Conservation (phyloP, 1,139 yeast genomes). For the Lodderomyces pseudojiufengensis region DNA sequence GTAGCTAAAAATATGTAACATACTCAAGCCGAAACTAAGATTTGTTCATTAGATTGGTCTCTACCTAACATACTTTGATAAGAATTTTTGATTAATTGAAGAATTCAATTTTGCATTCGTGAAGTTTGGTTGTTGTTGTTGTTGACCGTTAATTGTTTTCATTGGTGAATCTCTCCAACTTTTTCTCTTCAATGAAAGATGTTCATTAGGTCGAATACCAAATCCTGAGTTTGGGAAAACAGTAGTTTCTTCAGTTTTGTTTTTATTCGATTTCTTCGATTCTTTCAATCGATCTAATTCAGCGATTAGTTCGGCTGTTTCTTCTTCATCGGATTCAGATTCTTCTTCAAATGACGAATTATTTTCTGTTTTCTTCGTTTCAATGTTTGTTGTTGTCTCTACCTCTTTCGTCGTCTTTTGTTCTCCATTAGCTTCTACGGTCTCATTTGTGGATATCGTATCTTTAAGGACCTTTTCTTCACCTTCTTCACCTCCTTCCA, state of each 20-base stretch:
- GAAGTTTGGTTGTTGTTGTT: slow-evolving; percentile 18
- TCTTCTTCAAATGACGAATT: background rate
- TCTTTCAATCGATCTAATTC: slow-evolving; percentile 55
- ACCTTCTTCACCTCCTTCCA: background rate
- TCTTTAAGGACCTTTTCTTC: background rate
- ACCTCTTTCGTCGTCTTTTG: too few relatives aligned
- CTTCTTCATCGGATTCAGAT: slow-evolving; percentile 19
- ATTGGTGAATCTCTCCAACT: slow-evolving; percentile 47
- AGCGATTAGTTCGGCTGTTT: slow-evolving; percentile 37
- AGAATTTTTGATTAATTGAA: slow-evolving; percentile 66
- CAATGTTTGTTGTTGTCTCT: background rate
- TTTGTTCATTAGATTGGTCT: too few relatives aligned
- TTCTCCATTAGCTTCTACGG: too few relatives aligned
- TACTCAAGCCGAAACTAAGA: too few relatives aligned
- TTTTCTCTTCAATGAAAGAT: slow-evolving; percentile 29
- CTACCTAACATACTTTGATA: slow-evolving; percentile 61
- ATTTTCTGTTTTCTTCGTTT: background rate
- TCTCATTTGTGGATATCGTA: too few relatives aligned
- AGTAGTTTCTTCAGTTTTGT: too few relatives aligned
- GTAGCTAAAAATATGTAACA: too few relatives aligned
- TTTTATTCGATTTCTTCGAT: too few relatives aligned
- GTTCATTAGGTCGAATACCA: too few relatives aligned
- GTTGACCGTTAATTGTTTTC: slow-evolving; percentile 17
- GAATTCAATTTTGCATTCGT: slow-evolving; percentile 42
- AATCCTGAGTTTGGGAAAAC: too few relatives aligned